phyloP scores from a whole-genome alignment of 306 rosid species.

The Cucumis melo region DNA sequence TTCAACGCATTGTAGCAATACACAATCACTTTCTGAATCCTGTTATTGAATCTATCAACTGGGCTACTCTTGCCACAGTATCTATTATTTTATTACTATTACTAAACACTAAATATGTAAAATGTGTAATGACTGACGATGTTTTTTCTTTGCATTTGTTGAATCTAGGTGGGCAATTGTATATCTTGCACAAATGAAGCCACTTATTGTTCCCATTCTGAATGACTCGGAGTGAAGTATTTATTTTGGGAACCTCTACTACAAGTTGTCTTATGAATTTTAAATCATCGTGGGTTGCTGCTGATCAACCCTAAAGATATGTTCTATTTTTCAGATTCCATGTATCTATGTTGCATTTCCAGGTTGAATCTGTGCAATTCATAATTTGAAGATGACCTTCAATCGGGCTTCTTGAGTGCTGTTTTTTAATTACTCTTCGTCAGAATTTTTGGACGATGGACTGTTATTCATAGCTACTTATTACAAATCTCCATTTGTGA shows the following conservation, averaged over 20 bases:
- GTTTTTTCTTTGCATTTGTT: background rate
- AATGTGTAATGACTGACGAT: background rate
- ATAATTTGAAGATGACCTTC: background rate
- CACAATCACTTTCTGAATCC: background rate
- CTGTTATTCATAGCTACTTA: background rate
- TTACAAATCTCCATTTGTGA: background rate
- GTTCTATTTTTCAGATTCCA: background rate
- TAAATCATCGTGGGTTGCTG: background rate
- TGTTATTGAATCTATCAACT: background rate
- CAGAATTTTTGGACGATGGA: background rate
- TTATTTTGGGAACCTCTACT: background rate
- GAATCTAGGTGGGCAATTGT: conserved; percentile 91
- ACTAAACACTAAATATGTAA: background rate
- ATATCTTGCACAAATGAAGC: conserved; percentile 95
- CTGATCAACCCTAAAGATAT: conserved; percentile 1
- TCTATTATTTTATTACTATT: background rate
- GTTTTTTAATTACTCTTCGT: background rate
- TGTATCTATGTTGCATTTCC: conserved; percentile 2
- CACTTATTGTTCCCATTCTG: conserved; percentile 88
- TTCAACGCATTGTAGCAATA: background rate
- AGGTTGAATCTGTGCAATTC: conserved; percentile 1
- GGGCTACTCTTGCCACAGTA: background rate
- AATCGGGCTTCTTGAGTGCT: background rate
- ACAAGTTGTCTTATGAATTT: background rate
- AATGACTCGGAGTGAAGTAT: conserved; percentile 54